Percentiles rank a stretch among this genome's conserved stretches.
Evolutionary conservation across 192 early-diverging fungal genomes (phyloP).

Genomic region (Pilaira anomala): DNA sequence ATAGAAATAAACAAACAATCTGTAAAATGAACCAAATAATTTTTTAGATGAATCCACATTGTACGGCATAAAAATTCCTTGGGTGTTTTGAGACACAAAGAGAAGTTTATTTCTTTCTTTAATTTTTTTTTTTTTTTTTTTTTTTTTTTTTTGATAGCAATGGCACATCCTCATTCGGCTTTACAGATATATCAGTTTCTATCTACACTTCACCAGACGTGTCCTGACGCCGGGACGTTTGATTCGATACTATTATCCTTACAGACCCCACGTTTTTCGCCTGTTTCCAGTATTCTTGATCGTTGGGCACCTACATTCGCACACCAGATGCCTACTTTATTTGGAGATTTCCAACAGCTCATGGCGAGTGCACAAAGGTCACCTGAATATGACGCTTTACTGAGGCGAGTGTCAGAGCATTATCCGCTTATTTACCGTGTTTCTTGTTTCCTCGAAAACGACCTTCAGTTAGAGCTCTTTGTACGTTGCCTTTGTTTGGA

Average conservation of each 20-base stretch:
- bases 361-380: background rate
- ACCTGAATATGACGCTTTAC: background rate
- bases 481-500: conserved; percentile 6
- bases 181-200: conserved; percentile 9
- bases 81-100: background rate
- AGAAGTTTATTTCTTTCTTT: background rate
- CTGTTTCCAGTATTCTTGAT: background rate
- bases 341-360: background rate
- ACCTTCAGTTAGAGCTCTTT: background rate
- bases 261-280: conserved; percentile 4
- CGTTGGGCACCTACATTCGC: background rate
- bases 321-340: background rate
- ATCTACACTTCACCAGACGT: background rate
- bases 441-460: conserved; percentile 6
- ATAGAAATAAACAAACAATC: too few relatives aligned
- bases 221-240: background rate
- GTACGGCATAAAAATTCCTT: too few relatives aligned
- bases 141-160: background rate
- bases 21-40: too few relatives aligned
- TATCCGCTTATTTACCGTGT: conserved; percentile 2
- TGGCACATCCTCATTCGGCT: conserved; percentile 13
- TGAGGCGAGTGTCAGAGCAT: background rate
- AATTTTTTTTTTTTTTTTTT: background rate
- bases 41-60: too few relatives aligned
- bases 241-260: background rate